Evolutionary conservation across 2,329 filamentous ascomycete species (phyloP), one percentile per base, ranked within the genome.

Genomic region (Rasamsonia emersonii): DNA sequence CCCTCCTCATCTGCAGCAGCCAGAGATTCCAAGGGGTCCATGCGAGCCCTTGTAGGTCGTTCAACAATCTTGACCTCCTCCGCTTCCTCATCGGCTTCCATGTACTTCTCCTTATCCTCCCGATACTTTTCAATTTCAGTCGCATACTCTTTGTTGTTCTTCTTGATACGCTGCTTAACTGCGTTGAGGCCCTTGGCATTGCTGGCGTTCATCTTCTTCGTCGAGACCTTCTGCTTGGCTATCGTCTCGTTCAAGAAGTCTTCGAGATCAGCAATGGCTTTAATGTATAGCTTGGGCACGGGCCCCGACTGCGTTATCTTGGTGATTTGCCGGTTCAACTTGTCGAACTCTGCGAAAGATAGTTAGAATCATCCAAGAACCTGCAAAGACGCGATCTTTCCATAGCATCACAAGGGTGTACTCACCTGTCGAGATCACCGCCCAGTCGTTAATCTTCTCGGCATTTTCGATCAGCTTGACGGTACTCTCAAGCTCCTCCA

Each of bases 121-220:
- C 83, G 75, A 69, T 89, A 98, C 43, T 79, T 75, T 48, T 94
- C 86, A 50, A 98, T 81, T 54, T 94, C 84, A 41, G 74, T 70
- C 54, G 85, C 77, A 65, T 89, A 89, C 44, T 96, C 89, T 67
- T 93, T 93, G 73, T 89, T 93, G 67, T 89, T 89, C 76, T 95
- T 96, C 77, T 89, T 88, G 70, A 98, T 86, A 67, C 88, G 88
- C 64, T 98, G 91, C 68, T 95, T 93, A 54, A 96, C 84, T 41
- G 88, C 86, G 61, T 96, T 98, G 53, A 98, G 75, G 53, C 88
- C 86, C 65, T 86, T 85, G 45, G 86, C 82, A 57, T 89, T 93
- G 55, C 81, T 91, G 41, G 88, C 86, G 67, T 94, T 98, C 88
- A 96, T 94, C 75, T 95, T 96, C 77, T 95, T 95, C 42, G 81